Conservation (phyloP, 139 green algal species). For the Chlamydomonas schloesseri region DNA sequence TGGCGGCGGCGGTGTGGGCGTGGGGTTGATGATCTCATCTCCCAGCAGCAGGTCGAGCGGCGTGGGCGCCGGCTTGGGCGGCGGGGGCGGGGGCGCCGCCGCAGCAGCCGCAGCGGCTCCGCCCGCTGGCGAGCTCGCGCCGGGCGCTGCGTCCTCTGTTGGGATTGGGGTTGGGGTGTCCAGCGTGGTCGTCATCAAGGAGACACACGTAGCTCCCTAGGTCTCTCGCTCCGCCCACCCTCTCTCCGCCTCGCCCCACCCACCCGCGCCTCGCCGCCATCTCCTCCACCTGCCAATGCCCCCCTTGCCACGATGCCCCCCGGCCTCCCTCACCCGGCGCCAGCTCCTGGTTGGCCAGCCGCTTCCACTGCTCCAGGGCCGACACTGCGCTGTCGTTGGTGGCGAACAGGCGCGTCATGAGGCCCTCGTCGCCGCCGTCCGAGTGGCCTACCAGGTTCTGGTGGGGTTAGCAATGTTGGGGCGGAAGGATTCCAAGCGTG, state of each 20-base stretch:
- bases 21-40: constrained; percentile 12
- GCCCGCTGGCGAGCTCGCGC: not conserved
- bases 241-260: too few species aligned
- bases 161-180: too few species aligned
- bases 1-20: not conserved
- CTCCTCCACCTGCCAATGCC: not conserved
- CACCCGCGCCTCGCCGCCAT: not conserved
- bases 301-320: not conserved
- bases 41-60: constrained; percentile 26
- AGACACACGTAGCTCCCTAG: too few species aligned
- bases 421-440: constrained; percentile 21
- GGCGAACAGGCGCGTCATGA: constrained; percentile 28
- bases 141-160: too few species aligned
- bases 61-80: not conserved
- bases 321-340: not conserved
- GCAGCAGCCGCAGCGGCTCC: not conserved
- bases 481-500: too few species aligned
- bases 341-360: constrained; percentile 41
- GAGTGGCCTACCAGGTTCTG: constrained; percentile 19
- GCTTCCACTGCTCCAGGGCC: constrained; percentile 18
- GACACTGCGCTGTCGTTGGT: constrained; percentile 10
- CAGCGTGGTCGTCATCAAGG: too few species aligned
- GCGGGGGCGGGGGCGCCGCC: not conserved
- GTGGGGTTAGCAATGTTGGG: not conserved
- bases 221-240: too few species aligned